A percentile compares a stretch with the other conserved stretches of the same genome.
Conservation (phyloP, 1,284 basidiomycete genomes). For the Nidula niveotomentosa region DNA sequence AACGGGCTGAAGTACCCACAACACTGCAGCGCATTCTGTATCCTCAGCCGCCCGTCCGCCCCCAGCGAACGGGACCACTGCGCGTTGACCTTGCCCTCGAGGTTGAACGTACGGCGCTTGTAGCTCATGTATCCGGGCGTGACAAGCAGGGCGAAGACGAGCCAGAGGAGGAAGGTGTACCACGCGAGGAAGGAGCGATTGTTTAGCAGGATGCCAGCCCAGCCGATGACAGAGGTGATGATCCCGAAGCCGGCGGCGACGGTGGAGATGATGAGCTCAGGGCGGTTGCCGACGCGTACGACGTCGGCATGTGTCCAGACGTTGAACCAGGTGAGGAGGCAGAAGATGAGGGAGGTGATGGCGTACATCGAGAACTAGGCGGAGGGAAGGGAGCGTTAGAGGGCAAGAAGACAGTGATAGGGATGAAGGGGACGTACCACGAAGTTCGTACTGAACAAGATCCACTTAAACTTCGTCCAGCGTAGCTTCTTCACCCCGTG, state of each 20-base stretch:
- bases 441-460: slow-evolving; percentile 53
- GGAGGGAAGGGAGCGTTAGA: not conserved
- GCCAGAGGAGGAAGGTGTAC: slow-evolving; percentile 65
- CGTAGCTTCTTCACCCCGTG: slow-evolving; percentile 55
- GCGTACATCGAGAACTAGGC: slow-evolving; percentile 51
- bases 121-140: slow-evolving; percentile 70
- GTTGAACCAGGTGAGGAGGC: slow-evolving; percentile 67
- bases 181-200: slow-evolving; percentile 69
- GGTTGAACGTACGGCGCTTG: slow-evolving; percentile 58
- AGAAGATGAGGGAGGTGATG: slow-evolving; percentile 50
- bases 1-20: slow-evolving; percentile 74
- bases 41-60: slow-evolving; percentile 54
- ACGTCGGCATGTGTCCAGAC: slow-evolving; percentile 60
- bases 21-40: slow-evolving; percentile 66
- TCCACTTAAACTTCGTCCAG: slow-evolving; percentile 76
- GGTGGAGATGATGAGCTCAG: slow-evolving; percentile 64
- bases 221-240: slow-evolving; percentile 61
- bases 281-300: slow-evolving; percentile 57
- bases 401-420: not conserved
- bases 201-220: slow-evolving; percentile 70
- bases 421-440: slow-evolving; percentile 36
- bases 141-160: slow-evolving; percentile 60
- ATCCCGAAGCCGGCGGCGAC: slow-evolving; percentile 49
- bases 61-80: slow-evolving; percentile 52
- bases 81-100: slow-evolving; percentile 66